phyloP scores from a whole-genome alignment of 1,284 basidiomycete species.

The Cutaneotrichosporon dermatis region DNA sequence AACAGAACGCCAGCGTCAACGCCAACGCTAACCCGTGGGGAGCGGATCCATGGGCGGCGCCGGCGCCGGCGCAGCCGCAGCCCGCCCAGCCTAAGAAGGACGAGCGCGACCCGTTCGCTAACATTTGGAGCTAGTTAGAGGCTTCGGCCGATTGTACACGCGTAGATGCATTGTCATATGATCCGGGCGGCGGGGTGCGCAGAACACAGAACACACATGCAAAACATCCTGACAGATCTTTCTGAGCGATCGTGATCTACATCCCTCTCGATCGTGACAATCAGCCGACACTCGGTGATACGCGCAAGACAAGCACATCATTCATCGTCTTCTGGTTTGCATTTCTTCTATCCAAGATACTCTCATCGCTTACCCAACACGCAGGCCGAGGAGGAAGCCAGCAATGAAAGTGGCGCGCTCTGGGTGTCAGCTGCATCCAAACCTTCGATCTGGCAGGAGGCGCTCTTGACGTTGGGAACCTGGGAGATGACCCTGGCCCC shows the following conservation, averaged over 20 bases:
- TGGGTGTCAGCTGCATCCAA: slow-evolving; percentile 13
- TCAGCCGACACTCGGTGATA: not conserved
- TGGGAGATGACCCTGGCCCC: too few relatives aligned
- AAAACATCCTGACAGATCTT: too few relatives aligned
- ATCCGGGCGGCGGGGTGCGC: not conserved
- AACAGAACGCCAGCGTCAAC: not conserved
- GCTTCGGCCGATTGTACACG: slow-evolving; percentile 1
- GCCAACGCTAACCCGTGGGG: not conserved
- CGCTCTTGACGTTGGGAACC: not conserved
- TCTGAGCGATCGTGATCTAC: not conserved
- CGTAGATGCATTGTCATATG: slow-evolving; percentile 2
- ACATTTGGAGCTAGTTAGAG: slow-evolving; percentile 14
- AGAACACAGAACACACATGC: not conserved
- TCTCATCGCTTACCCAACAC: slow-evolving; percentile 48
- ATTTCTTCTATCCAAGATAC: not conserved
- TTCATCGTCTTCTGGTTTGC: not conserved
- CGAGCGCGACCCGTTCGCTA: slow-evolving; percentile 24
- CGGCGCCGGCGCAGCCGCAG: slow-evolving; percentile 7
- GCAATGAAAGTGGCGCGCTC: slow-evolving; percentile 54
- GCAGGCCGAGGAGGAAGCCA: slow-evolving; percentile 52
- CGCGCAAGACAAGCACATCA: too few relatives aligned
- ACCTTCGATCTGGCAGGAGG: not conserved
- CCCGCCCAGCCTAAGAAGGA: slow-evolving; percentile 28
- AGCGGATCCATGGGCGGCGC: slow-evolving; percentile 27
- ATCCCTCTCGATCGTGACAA: not conserved